These are phyloP conservation scores for Kwoniella sp. DNA, from an alignment of 768 basidiomycete species.

Conservation along the genomic window DNA sequence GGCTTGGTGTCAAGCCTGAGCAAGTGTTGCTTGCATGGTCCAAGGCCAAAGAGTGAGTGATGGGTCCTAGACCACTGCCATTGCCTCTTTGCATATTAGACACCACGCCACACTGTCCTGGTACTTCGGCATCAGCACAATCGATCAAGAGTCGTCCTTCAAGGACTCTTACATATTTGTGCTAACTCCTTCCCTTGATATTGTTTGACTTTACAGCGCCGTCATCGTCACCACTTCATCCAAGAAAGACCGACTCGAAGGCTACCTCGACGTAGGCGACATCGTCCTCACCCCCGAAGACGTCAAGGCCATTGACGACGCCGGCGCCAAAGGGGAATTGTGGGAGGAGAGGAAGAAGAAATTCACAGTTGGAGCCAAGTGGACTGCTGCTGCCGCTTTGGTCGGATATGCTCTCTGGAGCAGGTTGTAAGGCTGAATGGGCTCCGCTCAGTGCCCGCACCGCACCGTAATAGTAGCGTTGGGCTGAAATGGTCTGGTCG, in stretches of 20 bases:
- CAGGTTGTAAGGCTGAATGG: conserved; percentile 13
- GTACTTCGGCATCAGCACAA: too few relatives aligned
- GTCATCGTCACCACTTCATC: conserved; percentile 54
- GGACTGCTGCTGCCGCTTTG: conserved; percentile 11
- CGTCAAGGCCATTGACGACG: conserved; percentile 54
- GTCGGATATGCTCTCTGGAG: conserved; percentile 8
- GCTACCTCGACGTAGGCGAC: conserved; percentile 70
- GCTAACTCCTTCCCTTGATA: too few relatives aligned
- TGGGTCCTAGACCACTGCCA: not conserved
- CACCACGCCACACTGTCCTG: too few relatives aligned
- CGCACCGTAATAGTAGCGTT: too few relatives aligned
- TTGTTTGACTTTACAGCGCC: conserved; percentile 28
- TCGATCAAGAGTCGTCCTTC: too few relatives aligned
- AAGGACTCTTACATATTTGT: too few relatives aligned
- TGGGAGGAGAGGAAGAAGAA: conserved; percentile 22
- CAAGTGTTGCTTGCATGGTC: conserved; percentile 46
- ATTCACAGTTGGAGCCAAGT: conserved; percentile 2
- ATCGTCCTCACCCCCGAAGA: conserved; percentile 57
- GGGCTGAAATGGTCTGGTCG: too few relatives aligned
- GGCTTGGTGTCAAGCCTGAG: conserved; percentile 30
- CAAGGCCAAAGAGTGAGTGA: conserved; percentile 40
- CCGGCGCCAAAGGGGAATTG: conserved; percentile 50
- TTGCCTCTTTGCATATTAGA: too few relatives aligned
- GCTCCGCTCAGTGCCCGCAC: too few relatives aligned
- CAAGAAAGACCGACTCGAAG: conserved; percentile 61